These are phyloP conservation scores for Oryza glaberrima DNA, from an alignment of 176 grass and related monocot species.

Conservation along the genomic window DNA sequence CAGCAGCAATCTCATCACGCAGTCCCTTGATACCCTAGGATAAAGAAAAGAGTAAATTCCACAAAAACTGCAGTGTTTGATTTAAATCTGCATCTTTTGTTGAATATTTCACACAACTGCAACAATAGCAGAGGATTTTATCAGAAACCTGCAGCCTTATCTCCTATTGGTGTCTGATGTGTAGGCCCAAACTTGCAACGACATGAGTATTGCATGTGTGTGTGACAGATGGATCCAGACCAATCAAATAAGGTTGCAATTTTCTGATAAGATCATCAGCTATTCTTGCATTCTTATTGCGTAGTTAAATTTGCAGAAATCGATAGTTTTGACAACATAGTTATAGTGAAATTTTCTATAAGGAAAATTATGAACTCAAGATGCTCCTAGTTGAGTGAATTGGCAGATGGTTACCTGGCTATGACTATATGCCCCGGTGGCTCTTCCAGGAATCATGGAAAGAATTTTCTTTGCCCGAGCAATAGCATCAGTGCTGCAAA, in stretches of 20 bases:
- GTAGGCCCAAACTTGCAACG: not conserved
- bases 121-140: not conserved
- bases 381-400: not conserved
- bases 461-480: conserved; percentile 79
- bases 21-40: conserved; percentile 93
- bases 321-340: not conserved
- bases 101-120: not conserved
- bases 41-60: conserved; percentile 38
- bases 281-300: not conserved
- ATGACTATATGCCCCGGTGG: conserved; percentile 94
- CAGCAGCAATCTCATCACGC: conserved; percentile 90
- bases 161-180: not conserved
- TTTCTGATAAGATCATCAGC: not conserved
- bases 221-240: not conserved
- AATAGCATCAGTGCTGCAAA: conserved; percentile 76
- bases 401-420: conserved; percentile 68
- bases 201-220: not conserved
- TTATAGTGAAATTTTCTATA: not conserved
- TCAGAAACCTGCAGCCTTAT: not conserved
- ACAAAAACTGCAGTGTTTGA: not conserved
- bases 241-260: not conserved
- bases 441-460: conserved; percentile 73
- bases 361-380: conserved; percentile 17
- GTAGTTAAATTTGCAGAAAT: not conserved
- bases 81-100: not conserved